Percentiles rank a stretch among this genome's conserved stretches.
Conservation (phyloP, 2,329 filamentous ascomycete species). For the Xylariales sp. region DNA sequence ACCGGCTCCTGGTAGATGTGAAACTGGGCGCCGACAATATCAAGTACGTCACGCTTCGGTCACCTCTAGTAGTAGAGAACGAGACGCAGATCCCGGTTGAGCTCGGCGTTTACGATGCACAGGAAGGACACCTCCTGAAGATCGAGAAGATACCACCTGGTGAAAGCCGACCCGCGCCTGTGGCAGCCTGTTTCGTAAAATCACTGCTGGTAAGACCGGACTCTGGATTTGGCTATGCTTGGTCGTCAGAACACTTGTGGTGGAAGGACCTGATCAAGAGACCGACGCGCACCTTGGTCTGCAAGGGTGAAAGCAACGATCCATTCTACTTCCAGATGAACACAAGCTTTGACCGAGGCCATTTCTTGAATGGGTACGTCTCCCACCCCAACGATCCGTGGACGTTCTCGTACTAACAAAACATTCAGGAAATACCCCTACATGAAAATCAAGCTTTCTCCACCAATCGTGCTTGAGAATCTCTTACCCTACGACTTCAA, state of each 20-base stretch:
- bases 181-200: conserved; percentile 88
- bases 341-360: conserved; percentile 75
- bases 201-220: conserved; percentile 84
- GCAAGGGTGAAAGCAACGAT: conserved; percentile 78
- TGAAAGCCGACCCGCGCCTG: conserved; percentile 81
- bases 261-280: conserved; percentile 87
- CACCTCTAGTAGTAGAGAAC: conserved; percentile 88
- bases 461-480: conserved; percentile 91
- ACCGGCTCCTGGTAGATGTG: conserved; percentile 88
- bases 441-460: conserved; percentile 88
- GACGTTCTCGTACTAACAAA: conserved; percentile 24
- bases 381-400: not conserved
- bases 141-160: conserved; percentile 97
- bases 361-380: conserved; percentile 69
- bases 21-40: conserved; percentile 90
- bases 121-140: conserved; percentile 86
- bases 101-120: conserved; percentile 81
- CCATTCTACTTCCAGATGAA: conserved; percentile 98
- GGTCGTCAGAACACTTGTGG: conserved; percentile 85
- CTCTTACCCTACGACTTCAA: conserved; percentile 97
- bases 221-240: conserved; percentile 92
- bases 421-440: conserved; percentile 72
- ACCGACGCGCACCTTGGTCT: conserved; percentile 82
- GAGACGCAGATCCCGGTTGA: conserved; percentile 95
- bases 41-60: conserved; percentile 95